Evolutionary conservation across 768 basidiomycete species (phyloP), one percentile per base, ranked within the genome.

Genomic region (Russula griseocarnosa): DNA sequence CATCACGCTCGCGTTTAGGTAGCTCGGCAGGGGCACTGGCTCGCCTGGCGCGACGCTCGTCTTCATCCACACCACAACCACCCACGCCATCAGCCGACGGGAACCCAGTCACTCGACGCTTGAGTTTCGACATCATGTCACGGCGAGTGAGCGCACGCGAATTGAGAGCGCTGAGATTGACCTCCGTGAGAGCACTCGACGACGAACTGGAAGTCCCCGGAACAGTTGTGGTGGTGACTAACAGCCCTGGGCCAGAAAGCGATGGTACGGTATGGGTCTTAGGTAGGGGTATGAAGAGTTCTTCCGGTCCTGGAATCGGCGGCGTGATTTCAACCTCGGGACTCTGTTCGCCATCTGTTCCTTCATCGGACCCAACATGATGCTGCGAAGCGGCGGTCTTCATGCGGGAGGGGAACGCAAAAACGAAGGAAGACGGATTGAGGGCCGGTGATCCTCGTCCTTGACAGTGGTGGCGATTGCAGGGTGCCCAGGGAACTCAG

Each of bases 21-120:
- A 87, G 73, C 70, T 88, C 84, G 13, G 84, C 84, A 26, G 86
- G 87, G 10, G 85, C 85, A 70, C 86, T 87, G 68, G 79, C 78
- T 56, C 87, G 80, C 72, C 73, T 67, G 49, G 68, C 63, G 63
- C 73, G 73, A 34, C 72, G 69, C 57, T 72, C 72, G 72, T 76
- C 77, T 66, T 78, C 79, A 59, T 77, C 74, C 62, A 74, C 76
- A 32, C 70, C 70, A 36, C 67, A 65, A 47, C 67, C 69, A 54
- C 55, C 74, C 66, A 24, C 36, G 36, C 47, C 64, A 44, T 66
- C 52, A n/a, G 66, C 60, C 24, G 65, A 65, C 36, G 67, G 57
- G 11, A 60, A 54, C 1, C 62, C 64, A 7, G 67, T 63, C 7
- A 80, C 83, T 69, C 87, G 82, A 58, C 85, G 82, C 67, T 78